These are phyloP conservation scores for Gonium pectorale DNA, from an alignment of 139 green algal genomes.

Conservation along the genomic window DNA sequence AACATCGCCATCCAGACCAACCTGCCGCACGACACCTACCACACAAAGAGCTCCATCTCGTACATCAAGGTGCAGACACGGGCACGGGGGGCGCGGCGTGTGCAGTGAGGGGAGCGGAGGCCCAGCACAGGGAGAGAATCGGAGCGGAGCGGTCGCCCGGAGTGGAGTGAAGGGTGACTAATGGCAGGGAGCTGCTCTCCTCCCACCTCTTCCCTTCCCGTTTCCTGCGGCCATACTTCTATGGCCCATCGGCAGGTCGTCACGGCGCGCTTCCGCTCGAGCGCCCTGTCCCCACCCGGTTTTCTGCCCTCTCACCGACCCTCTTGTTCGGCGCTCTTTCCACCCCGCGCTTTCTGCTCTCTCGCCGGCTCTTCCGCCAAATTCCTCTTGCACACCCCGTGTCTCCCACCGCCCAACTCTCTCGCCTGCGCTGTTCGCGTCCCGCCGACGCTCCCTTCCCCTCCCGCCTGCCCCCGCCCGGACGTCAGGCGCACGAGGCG, in stretches of 20 bases:
- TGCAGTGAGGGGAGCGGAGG: background rate
- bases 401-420: background rate
- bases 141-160: no score
- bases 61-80: slow-evolving; percentile 67
- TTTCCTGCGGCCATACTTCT: no score
- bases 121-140: no score
- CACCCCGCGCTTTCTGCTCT: background rate
- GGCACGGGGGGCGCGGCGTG: background rate
- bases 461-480: background rate
- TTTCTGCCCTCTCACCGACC: background rate
- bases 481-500: slow-evolving; percentile 63
- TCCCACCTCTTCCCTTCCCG: background rate
- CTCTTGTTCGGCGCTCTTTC: no score
- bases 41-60: slow-evolving; percentile 70
- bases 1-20: slow-evolving; percentile 76
- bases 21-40: slow-evolving; percentile 73
- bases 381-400: background rate
- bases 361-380: background rate
- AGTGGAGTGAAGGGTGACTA: no score
- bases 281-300: no score
- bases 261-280: no score
- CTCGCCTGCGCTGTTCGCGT: no score
- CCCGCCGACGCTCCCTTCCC: background rate
- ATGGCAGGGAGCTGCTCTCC: no score
- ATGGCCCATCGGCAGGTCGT: no score